Evolutionary conservation across 106 monocot genomes (phyloP), one percentile per base, ranked within the genome.

Genomic region (Narthecium ossifragum): DNA sequence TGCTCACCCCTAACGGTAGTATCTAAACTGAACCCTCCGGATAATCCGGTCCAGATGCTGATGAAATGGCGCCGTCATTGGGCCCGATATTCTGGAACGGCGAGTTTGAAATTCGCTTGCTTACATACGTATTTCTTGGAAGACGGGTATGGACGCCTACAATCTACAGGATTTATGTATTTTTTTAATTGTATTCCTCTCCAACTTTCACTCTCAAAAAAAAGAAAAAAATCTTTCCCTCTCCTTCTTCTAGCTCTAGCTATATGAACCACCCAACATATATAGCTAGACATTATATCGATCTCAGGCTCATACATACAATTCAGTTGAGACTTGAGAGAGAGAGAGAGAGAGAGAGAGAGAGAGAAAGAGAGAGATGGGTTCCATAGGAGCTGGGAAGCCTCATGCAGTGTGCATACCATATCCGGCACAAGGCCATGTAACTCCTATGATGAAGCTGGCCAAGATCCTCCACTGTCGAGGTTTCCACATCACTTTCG

Each of bases 401-500:
- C 62, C 57, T 26, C 80, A 75, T 41, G 71, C 53, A 12, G 71
- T 81, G 56, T 71, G 66, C 62, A 51, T 75, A 23, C 71, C 80
- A 5, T 72, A 31, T 51, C 80, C 80, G 4, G 68, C 63, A 27
- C 74, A 70, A 43, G 76, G 81, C 18, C 76, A 76, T 53, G 54
- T 81, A 30, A 72, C 57, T 7, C 70, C 81, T 14, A 72, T 81
- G 76, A 63, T 81, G 0, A 62, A 75, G 31, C 32, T 81, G 0
- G 75, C 76, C 31, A 72, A 81, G 71, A 63, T 81, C 26, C 81
- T 81, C 38, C 76, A 81, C 63, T 63, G 51, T 63, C 17, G 51
- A 2, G 81, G 81, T 59, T 81, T 86, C 77, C 62, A 70, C 51
- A 52, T 86, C 67, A 86, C 81, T 61, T 86, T 81, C 63, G 81